These are phyloP conservation scores for Pseudovirgaria hyperparasitica DNA, from an alignment of 2,329 filamentous ascomycete species.

Conservation along the genomic window DNA sequence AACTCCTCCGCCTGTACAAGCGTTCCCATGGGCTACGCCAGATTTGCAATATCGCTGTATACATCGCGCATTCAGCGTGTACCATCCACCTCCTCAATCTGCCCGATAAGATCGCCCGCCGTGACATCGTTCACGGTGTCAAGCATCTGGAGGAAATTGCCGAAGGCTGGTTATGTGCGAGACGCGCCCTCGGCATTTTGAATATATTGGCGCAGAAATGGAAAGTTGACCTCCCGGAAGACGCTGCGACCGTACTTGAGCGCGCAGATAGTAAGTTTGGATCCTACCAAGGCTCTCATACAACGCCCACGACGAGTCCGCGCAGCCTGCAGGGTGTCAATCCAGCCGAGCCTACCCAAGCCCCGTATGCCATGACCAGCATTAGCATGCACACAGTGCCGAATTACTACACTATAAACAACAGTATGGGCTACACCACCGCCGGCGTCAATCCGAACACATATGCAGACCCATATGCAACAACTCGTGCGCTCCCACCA, in stretches of 20 bases:
- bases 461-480: too few species aligned
- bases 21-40: conserved; percentile 81
- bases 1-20: conserved; percentile 88
- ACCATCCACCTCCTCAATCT: conserved; percentile 90
- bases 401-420: too few species aligned
- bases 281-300: conserved; percentile 32
- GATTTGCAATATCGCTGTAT: conserved; percentile 93
- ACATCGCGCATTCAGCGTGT: conserved; percentile 87
- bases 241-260: conserved; percentile 63
- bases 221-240: conserved; percentile 75
- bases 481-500: too few species aligned
- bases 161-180: conserved; percentile 84
- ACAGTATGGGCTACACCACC: too few species aligned
- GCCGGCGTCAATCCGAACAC: too few species aligned
- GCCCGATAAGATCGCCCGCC: conserved; percentile 77
- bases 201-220: conserved; percentile 79
- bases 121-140: conserved; percentile 82
- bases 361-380: conserved; percentile 4
- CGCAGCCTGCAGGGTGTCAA: too few species aligned
- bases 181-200: conserved; percentile 73
- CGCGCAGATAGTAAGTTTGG: conserved; percentile 73
- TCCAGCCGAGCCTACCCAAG: too few species aligned
- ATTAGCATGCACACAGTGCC: too few species aligned
- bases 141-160: conserved; percentile 92
- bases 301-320: conserved; percentile 12